These are phyloP conservation scores for Coemansia sp. DNA, from an alignment of 192 early-diverging fungal genomes.

Conservation along the genomic window DNA sequence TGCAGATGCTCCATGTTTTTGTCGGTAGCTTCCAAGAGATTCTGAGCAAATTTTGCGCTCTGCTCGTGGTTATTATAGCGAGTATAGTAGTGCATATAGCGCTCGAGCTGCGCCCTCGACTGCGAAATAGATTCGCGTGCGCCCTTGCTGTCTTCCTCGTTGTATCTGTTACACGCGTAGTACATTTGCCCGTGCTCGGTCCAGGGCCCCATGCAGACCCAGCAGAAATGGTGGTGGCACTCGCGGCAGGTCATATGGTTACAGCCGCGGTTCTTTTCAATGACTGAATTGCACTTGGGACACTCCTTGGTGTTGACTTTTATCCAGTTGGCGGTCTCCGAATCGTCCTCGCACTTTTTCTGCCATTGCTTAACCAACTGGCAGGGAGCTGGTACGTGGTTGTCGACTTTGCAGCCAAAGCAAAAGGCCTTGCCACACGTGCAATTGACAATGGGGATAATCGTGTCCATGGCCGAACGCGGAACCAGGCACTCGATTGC, in stretches of 20 bases:
- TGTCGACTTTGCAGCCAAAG: slow-evolving; percentile 85
- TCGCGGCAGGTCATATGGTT: slow-evolving; percentile 99
- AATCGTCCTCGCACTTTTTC: slow-evolving; percentile 97
- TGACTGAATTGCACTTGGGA: slow-evolving; percentile 89
- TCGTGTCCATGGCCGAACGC: slow-evolving; percentile 62
- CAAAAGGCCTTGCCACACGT: slow-evolving; percentile 82
- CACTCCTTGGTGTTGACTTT: slow-evolving; percentile 95
- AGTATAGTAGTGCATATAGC: slow-evolving; percentile 98
- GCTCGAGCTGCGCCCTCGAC: slow-evolving; percentile 82
- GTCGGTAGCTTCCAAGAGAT: slow-evolving; percentile 57
- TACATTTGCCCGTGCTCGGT: slow-evolving; percentile 92
- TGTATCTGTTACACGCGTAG: slow-evolving; percentile 98
- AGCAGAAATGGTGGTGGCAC: slow-evolving; percentile 98
- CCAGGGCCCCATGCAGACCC: slow-evolving; percentile 99
- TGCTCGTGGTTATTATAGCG: slow-evolving; percentile 98
- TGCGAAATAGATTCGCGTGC: slow-evolving; percentile 88
- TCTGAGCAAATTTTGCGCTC: slow-evolving; percentile 85
- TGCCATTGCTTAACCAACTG: slow-evolving; percentile 81
- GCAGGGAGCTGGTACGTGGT: slow-evolving; percentile 91
- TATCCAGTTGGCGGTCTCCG: slow-evolving; percentile 98
- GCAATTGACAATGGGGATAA: slow-evolving; percentile 91
- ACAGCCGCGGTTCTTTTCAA: slow-evolving; percentile 99
- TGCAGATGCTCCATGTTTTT: slow-evolving; percentile 94
- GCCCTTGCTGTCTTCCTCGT: slow-evolving; percentile 85
- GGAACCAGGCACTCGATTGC: slow-evolving; percentile 90